A percentile compares a stretch with the other conserved stretches of the same genome.
Conservation (phyloP, 371 early-diverging fungal genomes). For the Apophysomyces sp. region DNA sequence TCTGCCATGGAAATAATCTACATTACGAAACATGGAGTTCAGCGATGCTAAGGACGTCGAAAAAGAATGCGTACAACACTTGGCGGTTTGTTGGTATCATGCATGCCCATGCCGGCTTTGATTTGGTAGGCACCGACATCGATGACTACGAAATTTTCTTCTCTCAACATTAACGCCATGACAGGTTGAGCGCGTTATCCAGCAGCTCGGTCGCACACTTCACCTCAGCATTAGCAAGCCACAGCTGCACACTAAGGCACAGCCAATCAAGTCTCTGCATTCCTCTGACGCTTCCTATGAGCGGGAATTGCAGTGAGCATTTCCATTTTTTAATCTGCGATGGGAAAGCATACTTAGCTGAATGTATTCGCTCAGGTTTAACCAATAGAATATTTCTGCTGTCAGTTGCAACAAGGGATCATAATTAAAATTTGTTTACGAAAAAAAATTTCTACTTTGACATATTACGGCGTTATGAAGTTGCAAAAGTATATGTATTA, state of each 20-base stretch:
- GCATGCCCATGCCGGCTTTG: slow-evolving; percentile 68
- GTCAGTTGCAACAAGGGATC: no score
- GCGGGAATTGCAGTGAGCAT: no score
- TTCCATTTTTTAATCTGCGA: no score
- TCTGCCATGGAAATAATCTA: slow-evolving; percentile 38
- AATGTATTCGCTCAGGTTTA: no score
- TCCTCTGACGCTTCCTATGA: no score
- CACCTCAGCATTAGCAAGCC: neutral
- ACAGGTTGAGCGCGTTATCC: neutral
- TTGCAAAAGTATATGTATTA: no score
- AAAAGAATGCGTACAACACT: slow-evolving; percentile 42
- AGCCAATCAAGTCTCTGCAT: no score
- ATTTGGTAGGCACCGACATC: slow-evolving; percentile 68
- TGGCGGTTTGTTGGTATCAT: slow-evolving; percentile 72
- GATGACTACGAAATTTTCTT: slow-evolving; percentile 76
- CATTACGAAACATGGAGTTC: neutral
- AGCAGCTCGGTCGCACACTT: neutral
- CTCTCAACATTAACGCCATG: slow-evolving; percentile 55
- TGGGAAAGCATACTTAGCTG: no score
- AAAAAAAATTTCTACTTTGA: no score
- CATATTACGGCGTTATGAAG: no score
- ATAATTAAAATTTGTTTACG: no score
- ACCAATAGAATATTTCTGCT: no score
- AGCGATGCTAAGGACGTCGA: slow-evolving; percentile 1
- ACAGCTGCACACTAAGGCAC: neutral